A percentile compares a stretch with the other conserved stretches of the same genome.
These are phyloP conservation scores for Boletus edulis DNA, from an alignment of 768 basidiomycete species.

Conservation along the genomic window DNA sequence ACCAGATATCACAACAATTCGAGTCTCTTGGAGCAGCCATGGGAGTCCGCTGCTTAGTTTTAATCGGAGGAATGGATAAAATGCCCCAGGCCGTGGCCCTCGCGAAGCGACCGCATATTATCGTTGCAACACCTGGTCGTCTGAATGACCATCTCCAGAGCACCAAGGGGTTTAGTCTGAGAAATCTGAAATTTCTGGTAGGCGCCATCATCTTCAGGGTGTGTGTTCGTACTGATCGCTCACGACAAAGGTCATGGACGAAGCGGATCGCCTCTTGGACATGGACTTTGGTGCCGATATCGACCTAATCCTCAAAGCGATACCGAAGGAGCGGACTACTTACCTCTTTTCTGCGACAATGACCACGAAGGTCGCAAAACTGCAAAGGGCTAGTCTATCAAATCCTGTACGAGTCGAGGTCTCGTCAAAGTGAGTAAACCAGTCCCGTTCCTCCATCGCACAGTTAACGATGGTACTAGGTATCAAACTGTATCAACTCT, in stretches of 20 bases:
- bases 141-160: conserved; percentile 93
- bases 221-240: neutral
- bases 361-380: conserved; percentile 96
- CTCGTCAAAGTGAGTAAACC: conserved; percentile 71
- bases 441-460: neutral
- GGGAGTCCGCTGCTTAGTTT: conserved; percentile 86
- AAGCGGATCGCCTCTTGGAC: conserved; percentile 93
- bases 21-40: conserved; percentile 88
- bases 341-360: conserved; percentile 98
- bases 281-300: conserved; percentile 96
- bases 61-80: conserved; percentile 95
- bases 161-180: conserved; percentile 93
- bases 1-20: conserved; percentile 97
- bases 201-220: conserved; percentile 22
- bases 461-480: conserved; percentile 40
- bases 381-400: conserved; percentile 89
- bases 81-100: conserved; percentile 89
- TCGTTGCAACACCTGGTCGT: conserved; percentile 94
- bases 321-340: conserved; percentile 92
- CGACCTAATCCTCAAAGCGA: conserved; percentile 93
- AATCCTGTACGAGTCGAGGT: conserved; percentile 96
- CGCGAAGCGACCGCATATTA: conserved; percentile 90
- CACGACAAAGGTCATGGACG: conserved; percentile 80
- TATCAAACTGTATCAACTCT: conserved; percentile 97
- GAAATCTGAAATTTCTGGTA: conserved; percentile 85